These are phyloP conservation scores for Phoma sp. DNA, from an alignment of 2,329 filamentous ascomycete genomes.

Conservation along the genomic window DNA sequence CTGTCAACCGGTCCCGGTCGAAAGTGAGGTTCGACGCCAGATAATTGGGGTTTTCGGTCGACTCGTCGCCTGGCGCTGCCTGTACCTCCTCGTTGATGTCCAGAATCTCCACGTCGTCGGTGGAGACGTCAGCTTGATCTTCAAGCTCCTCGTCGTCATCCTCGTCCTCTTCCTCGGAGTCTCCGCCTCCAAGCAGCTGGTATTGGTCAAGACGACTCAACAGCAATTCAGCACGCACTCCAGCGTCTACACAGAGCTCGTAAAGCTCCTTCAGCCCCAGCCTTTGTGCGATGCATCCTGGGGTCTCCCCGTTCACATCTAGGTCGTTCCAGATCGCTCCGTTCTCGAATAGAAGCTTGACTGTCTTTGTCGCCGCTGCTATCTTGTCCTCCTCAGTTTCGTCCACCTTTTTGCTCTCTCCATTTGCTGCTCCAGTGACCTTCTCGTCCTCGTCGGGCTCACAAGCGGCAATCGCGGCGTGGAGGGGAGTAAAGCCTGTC, in stretches of 20 bases:
- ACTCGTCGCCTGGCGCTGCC: conserved; percentile 35
- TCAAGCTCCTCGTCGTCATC: conserved; percentile 52
- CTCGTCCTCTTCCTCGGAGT: conserved; percentile 57
- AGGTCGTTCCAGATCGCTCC: conserved; percentile 98
- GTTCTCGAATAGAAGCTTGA: conserved; percentile 79
- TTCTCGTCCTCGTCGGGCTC: conserved; percentile 52
- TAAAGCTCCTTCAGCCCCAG: conserved; percentile 76
- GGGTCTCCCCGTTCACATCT: conserved; percentile 84
- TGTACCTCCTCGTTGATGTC: conserved; percentile 31
- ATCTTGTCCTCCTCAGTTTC: conserved; percentile 44
- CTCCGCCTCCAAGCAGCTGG: conserved; percentile 69
- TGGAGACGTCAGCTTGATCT: conserved; percentile 10
- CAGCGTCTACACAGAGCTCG: conserved; percentile 83
- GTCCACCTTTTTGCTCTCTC: conserved; percentile 28
- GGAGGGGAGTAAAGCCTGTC: conserved; percentile 85
- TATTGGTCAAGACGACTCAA: conserved; percentile 84
- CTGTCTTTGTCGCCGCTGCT: conserved; percentile 67
- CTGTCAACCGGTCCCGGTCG: conserved; percentile 53
- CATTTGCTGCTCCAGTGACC: conserved; percentile 37
- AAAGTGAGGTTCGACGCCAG: conserved; percentile 57
- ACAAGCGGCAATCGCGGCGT: conserved; percentile 79
- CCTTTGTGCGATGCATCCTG: conserved; percentile 79
- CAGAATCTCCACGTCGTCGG: conserved; percentile 26
- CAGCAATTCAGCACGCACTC: conserved; percentile 86
- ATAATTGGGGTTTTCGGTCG: conserved; percentile 56